phyloP scores from a whole-genome alignment of 2,329 filamentous ascomycete genomes.

The Botryotinia calthae region DNA sequence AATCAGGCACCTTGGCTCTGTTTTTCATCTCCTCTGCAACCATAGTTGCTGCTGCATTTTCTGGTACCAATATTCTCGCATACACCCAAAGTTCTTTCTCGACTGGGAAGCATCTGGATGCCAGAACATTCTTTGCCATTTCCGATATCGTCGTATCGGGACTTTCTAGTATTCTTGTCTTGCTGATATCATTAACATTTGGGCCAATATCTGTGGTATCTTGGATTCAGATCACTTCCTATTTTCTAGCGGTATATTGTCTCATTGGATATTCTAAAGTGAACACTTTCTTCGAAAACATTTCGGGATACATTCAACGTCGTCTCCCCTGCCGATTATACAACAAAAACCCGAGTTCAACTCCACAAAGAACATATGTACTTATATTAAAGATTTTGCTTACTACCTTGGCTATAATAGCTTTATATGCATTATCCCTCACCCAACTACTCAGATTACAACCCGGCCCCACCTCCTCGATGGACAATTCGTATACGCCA shows the following conservation, averaged over 20 bases:
- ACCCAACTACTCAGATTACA: background rate
- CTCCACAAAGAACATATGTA: background rate
- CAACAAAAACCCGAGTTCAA: slow-evolving; percentile 10
- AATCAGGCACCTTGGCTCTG: background rate
- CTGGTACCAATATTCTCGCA: slow-evolving; percentile 26
- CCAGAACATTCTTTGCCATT: slow-evolving; percentile 18
- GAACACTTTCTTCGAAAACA: background rate
- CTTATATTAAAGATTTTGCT: background rate
- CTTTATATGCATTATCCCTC: background rate
- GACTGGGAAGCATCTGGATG: slow-evolving; percentile 19
- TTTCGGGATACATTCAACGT: background rate
- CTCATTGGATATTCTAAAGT: background rate
- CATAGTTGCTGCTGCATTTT: slow-evolving; percentile 24
- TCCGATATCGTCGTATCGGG: slow-evolving; percentile 23
- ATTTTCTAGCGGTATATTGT: slow-evolving; percentile 13
- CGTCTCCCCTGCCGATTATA: slow-evolving; percentile 16
- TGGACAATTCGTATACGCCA: slow-evolving; percentile 26
- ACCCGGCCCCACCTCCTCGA: slow-evolving; percentile 14
- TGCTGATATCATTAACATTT: slow-evolving; percentile 24
- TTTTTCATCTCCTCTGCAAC: slow-evolving; percentile 10
- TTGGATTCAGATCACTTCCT: slow-evolving; percentile 27
- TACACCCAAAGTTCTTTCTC: slow-evolving; percentile 31
- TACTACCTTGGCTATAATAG: background rate
- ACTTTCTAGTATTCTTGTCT: slow-evolving; percentile 23
- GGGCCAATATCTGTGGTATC: slow-evolving; percentile 27